Evolutionary conservation across 1,284 basidiomycete species (phyloP).

Genomic region (Marasmius fiardii): DNA sequence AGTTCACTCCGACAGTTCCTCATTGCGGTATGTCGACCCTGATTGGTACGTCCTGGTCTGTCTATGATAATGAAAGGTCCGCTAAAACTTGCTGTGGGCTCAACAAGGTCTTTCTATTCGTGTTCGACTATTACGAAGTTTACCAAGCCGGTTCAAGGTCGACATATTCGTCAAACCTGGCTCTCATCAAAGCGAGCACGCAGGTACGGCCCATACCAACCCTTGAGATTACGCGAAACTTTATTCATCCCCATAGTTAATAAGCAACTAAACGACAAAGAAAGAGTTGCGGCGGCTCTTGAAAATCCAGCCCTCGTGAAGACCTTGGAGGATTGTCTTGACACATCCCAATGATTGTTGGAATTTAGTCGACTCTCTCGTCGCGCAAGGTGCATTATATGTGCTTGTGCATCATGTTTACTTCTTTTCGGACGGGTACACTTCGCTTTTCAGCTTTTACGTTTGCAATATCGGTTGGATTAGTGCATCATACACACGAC

Average conservation of each 20-base stretch:
- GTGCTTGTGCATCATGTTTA: too few relatives aligned
- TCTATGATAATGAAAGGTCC: not conserved
- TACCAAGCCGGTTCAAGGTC: slow-evolving; percentile 92
- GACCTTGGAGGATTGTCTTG: slow-evolving; percentile 86
- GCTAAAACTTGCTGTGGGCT: not conserved
- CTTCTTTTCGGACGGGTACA: too few relatives aligned
- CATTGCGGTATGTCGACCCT: slow-evolving; percentile 98
- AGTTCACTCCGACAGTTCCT: slow-evolving; percentile 96
- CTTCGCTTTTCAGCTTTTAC: too few relatives aligned
- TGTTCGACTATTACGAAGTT: slow-evolving; percentile 85
- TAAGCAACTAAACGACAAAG: slow-evolving; percentile 99
- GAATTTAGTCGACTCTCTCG: too few relatives aligned
- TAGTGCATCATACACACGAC: too few relatives aligned
- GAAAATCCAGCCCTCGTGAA: slow-evolving; percentile 88
- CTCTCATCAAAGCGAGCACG: slow-evolving; percentile 92
- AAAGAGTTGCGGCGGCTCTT: slow-evolving; percentile 94
- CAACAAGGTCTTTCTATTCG: slow-evolving; percentile 83
- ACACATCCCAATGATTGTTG: not conserved
- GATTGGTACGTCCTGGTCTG: slow-evolving; percentile 63
- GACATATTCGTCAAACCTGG: slow-evolving; percentile 93
- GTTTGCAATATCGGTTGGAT: too few relatives aligned
- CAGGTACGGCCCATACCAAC: slow-evolving; percentile 50
- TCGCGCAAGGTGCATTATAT: too few relatives aligned
- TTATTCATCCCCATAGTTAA: slow-evolving; percentile 62
- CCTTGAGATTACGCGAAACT: not conserved